Evolutionary conservation across 768 basidiomycete genomes (phyloP), one percentile per base, ranked within the genome.

Genomic region (Termitomyces bulborhizus): DNA sequence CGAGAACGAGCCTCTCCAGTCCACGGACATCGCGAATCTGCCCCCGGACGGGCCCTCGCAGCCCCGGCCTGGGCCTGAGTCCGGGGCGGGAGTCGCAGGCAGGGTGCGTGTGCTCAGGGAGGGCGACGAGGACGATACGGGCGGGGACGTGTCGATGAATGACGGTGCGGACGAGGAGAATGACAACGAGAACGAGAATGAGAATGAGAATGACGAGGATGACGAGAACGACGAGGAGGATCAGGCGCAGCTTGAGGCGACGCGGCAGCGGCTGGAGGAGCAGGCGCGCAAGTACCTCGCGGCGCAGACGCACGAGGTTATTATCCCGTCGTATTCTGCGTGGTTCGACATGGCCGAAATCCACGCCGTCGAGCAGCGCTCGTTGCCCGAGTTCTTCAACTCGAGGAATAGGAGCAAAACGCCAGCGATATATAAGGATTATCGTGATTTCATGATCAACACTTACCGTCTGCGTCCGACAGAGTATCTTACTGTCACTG

Each of bases 381-480:
- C 93, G 0, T 76, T 99, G 29, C 97, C 97, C 34, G 97, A 99
- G 71, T 99, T 98, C 79, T 99, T 99, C 82, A 94, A 93, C 68
- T 90, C 90, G 44, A 80, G 93, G 51, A 98, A 98, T 69, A 75
- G 95, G 54, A 90, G 86, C 58, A 99, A 99, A 74, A 97, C 96
- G 1, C 96, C 97, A 0, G 79, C 90, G 18, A 93, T 98, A 58
- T 99, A 98, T 78, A 98, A 98, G 70, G 96, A 99, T 69, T 99
- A 99, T 66, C 85, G 97, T 57, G 96, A 99, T 77, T 99, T 99
- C 63, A 99, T 99, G 96, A 84, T 99, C 69, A 98, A 99, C 74
- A 94, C 97, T 1, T 98, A 98, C 71, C 80, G 97, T 49, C 78
- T 99, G 39, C 81, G 97, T 49, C 97, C 97, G 1, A 82, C 81